Conservation (phyloP, 768 basidiomycete genomes). For the Neoboletus brunneissimus region DNA sequence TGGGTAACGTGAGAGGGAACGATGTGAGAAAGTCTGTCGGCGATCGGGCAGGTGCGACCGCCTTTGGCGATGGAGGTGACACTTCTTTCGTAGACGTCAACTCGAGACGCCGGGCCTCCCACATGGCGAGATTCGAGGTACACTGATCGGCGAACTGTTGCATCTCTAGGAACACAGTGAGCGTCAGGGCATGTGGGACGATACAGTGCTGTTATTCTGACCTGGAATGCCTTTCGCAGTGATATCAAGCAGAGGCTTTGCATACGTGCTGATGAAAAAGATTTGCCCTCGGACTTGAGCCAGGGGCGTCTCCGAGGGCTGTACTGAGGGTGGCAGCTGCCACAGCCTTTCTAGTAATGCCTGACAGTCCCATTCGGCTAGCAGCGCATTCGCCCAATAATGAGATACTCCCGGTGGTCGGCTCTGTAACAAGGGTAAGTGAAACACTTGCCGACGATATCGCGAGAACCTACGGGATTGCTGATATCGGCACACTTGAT, state of each 20-base stretch:
- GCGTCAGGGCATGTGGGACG: conserved; percentile 5
- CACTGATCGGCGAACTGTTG: conserved; percentile 64
- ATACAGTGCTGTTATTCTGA: conserved; percentile 31
- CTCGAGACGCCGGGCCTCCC: conserved; percentile 53
- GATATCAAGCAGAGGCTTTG: conserved; percentile 78
- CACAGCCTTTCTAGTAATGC: conserved; percentile 81
- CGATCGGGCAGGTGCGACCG: conserved; percentile 29
- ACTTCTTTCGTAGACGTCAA: conserved; percentile 30
- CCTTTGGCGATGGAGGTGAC: not conserved
- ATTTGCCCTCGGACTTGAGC: conserved; percentile 82
- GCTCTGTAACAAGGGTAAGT: conserved; percentile 47
- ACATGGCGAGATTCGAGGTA: conserved; percentile 62
- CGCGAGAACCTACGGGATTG: conserved; percentile 74
- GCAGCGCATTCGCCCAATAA: conserved; percentile 87
- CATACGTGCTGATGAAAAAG: conserved; percentile 82
- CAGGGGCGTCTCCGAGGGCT: conserved; percentile 45
- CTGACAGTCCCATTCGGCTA: conserved; percentile 90
- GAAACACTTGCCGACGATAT: not conserved
- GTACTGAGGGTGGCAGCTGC: conserved; percentile 60
- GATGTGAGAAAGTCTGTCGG: conserved; percentile 49
- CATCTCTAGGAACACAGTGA: conserved; percentile 50
- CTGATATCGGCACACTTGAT: conserved; percentile 99
- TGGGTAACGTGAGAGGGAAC: conserved; percentile 56
- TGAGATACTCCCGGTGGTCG: conserved; percentile 90
- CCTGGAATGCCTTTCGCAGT: conserved; percentile 73